A percentile compares a stretch with the other conserved stretches of the same genome.
Conservation (phyloP, 352 stramenopile genomes). For the Globisporangium alternatum region DNA sequence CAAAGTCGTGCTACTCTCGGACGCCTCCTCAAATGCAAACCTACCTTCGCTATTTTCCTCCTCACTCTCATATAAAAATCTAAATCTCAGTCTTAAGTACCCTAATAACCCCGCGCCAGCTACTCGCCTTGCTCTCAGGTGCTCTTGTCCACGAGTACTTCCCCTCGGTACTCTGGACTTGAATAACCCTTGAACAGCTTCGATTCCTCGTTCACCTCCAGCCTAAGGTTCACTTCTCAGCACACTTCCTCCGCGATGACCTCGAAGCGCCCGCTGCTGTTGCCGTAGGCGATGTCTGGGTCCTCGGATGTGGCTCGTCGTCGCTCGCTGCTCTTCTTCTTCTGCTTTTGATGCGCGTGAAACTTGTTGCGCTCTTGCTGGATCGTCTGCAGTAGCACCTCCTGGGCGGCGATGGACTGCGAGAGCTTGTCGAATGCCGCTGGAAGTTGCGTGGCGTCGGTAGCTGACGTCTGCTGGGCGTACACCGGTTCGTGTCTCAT, state of each 20-base stretch:
- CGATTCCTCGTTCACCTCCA: background rate
- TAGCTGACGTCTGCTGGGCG: background rate
- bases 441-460: background rate
- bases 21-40: background rate
- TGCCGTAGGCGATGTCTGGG: background rate
- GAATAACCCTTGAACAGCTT: too few species aligned
- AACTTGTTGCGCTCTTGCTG: slow-evolving; percentile 10
- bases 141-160: background rate
- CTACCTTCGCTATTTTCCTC: background rate
- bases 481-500: background rate
- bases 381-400: slow-evolving; percentile 10
- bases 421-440: slow-evolving; percentile 2
- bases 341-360: background rate
- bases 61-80: background rate
- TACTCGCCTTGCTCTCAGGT: background rate
- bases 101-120: background rate
- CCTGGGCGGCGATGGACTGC: slow-evolving; percentile 11
- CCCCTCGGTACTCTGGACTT: background rate
- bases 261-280: slow-evolving; percentile 2
- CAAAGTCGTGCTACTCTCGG: background rate
- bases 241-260: slow-evolving; percentile 30
- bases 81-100: background rate
- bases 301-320: background rate
- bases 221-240: background rate
- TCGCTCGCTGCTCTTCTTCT: background rate